phyloP scores from a whole-genome alignment of 805 yeast genomes.

The Candida corydali region DNA sequence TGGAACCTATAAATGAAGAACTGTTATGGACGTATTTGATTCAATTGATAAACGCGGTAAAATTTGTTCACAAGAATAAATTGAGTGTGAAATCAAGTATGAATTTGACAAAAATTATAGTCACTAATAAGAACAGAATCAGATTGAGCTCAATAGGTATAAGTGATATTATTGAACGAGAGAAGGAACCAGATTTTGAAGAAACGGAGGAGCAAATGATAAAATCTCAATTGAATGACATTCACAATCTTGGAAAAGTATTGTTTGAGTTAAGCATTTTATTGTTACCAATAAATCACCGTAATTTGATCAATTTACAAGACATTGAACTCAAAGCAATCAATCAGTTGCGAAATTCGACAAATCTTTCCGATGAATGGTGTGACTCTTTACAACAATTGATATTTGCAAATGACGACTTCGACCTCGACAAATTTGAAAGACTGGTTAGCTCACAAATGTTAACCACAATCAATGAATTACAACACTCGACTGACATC shows the following conservation, averaged over 20 bases:
- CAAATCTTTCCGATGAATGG: slow-evolving; percentile 40
- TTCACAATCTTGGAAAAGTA: slow-evolving; percentile 53
- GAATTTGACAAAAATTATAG: slow-evolving; percentile 64
- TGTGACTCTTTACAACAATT: slow-evolving; percentile 39
- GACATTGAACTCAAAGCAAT: slow-evolving; percentile 10
- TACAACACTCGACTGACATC: slow-evolving; percentile 51
- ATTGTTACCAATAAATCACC: slow-evolving; percentile 23
- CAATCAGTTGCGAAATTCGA: slow-evolving; percentile 9
- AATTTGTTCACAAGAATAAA: slow-evolving; percentile 60
- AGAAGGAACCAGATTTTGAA: slow-evolving; percentile 13
- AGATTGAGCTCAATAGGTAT: slow-evolving; percentile 71
- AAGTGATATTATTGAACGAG: slow-evolving; percentile 53
- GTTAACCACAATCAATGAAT: slow-evolving; percentile 44
- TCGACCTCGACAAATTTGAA: slow-evolving; percentile 21
- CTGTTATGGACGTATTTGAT: slow-evolving; percentile 71
- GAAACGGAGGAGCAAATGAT: slow-evolving; percentile 10
- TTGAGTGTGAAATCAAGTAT: slow-evolving; percentile 59
- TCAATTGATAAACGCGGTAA: slow-evolving; percentile 69
- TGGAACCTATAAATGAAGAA: slow-evolving; percentile 57
- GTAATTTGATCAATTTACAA: slow-evolving; percentile 13
- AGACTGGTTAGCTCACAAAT: slow-evolving; percentile 31
- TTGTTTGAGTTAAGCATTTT: slow-evolving; percentile 51
- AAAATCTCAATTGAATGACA: slow-evolving; percentile 48
- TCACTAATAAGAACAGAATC: slow-evolving; percentile 68
- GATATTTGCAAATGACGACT: slow-evolving; percentile 14